Evolutionary conservation across 2,329 filamentous ascomycete species (phyloP).

Genomic region (Boeremia exigua): DNA sequence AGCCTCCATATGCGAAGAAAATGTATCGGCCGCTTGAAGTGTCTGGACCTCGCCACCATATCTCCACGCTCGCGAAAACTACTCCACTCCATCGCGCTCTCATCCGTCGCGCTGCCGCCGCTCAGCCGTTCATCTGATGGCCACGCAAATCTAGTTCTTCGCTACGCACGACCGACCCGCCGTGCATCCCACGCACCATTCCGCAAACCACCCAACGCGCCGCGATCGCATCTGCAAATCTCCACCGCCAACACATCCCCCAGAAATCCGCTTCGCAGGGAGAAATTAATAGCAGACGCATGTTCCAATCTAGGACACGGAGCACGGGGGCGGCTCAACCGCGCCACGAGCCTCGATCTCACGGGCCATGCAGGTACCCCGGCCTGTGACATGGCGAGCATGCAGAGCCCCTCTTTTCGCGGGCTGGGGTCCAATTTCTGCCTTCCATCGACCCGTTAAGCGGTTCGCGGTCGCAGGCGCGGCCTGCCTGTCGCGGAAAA

Average conservation of each 20-base stretch:
- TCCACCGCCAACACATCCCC: constrained; percentile 17
- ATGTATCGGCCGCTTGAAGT: too few relatives aligned
- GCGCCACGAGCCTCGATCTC: constrained; percentile 12
- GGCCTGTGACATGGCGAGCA: constrained; percentile 12
- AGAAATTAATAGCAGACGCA: background rate
- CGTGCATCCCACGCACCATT: background rate
- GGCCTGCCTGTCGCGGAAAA: background rate
- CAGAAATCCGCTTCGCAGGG: background rate
- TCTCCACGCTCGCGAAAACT: too few relatives aligned
- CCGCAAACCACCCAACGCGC: background rate
- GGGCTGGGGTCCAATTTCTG: constrained; percentile 3
- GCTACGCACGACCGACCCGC: constrained; percentile 9
- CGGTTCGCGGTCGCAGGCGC: background rate
- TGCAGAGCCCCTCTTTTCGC: constrained; percentile 9
- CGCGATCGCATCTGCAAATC: background rate
- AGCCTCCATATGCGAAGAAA: too few relatives aligned
- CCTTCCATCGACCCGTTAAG: background rate
- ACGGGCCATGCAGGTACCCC: constrained; percentile 15
- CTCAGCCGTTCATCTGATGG: constrained; percentile 10
- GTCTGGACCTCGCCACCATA: too few relatives aligned
- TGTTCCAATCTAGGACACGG: background rate
- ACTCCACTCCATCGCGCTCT: too few relatives aligned
- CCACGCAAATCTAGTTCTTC: constrained; percentile 14
- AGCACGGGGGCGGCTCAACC: constrained; percentile 8
- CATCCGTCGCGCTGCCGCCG: background rate